Conservation (phyloP, 768 basidiomycete species). For the Paxillus involutus region DNA sequence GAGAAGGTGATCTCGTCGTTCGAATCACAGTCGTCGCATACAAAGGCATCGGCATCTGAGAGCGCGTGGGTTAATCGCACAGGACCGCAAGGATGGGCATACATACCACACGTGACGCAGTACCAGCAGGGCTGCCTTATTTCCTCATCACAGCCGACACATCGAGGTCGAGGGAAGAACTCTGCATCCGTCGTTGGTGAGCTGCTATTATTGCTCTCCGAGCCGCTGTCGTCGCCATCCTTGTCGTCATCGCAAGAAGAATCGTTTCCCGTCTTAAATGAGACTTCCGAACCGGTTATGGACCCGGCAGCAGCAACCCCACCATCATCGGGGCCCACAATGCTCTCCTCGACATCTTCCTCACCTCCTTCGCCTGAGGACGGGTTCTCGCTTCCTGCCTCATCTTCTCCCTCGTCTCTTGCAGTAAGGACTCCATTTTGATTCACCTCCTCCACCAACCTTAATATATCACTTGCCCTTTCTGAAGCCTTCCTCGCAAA, state of each 20-base stretch:
- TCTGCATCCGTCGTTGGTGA: neutral
- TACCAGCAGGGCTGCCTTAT: neutral
- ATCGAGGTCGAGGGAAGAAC: neutral
- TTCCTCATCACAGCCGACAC: neutral
- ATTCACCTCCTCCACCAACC: neutral
- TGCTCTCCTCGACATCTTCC: neutral
- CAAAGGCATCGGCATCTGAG: neutral
- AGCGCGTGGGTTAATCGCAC: neutral
- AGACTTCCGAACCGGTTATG: neutral
- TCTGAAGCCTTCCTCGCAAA: neutral
- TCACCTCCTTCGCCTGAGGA: neutral
- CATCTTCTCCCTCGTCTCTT: neutral
- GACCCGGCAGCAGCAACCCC: neutral
- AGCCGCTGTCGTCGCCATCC: no score
- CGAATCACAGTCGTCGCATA: constrained; percentile 2
- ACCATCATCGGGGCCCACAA: neutral
- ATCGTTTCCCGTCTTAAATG: neutral
- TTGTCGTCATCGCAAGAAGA: neutral
- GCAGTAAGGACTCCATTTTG: neutral
- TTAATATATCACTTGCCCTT: constrained; percentile 1
- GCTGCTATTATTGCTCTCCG: neutral
- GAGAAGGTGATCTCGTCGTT: neutral
- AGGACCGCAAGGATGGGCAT: neutral
- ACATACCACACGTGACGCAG: constrained; percentile 1
- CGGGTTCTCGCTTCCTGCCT: neutral